Evolutionary conservation across 2,329 filamentous ascomycete genomes (phyloP).

Genomic region (Fusarium metavorans): DNA sequence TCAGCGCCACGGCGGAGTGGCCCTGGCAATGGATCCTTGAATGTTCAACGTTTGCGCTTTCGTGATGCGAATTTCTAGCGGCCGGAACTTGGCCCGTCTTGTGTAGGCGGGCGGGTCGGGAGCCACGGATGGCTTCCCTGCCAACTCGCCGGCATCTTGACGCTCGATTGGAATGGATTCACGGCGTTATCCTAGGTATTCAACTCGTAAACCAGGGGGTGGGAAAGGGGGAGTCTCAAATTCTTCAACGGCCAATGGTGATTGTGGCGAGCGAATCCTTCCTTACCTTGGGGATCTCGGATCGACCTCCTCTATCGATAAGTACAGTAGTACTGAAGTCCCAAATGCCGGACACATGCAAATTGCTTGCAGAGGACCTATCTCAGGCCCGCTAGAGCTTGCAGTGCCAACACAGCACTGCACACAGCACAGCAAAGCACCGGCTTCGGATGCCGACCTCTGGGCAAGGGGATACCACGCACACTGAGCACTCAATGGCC

Average conservation of each 20-base stretch:
- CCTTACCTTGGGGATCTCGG: conserved; percentile 1
- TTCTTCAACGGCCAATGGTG: not conserved
- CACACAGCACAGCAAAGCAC: not conserved
- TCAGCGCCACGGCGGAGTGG: conserved; percentile 7
- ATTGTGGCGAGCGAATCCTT: not conserved
- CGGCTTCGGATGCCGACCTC: not conserved
- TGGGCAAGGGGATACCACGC: not conserved
- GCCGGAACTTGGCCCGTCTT: conserved; percentile 1
- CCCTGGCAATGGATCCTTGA: conserved; percentile 8
- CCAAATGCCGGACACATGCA: conserved; percentile 7
- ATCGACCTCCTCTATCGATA: not conserved
- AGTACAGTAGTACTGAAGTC: not conserved
- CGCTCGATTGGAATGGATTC: not conserved
- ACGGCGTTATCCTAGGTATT: not conserved
- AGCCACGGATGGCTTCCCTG: not conserved
- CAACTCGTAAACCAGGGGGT: not conserved
- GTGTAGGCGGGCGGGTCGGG: conserved; percentile 4
- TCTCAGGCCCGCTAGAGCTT: not conserved
- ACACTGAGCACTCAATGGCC: not conserved
- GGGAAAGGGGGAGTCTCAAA: not conserved
- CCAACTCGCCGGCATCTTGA: not conserved
- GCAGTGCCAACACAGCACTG: not conserved
- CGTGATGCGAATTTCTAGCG: conserved; percentile 3
- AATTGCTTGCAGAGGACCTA: conserved; percentile 2
- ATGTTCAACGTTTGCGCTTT: conserved; percentile 9